phyloP scores from a whole-genome alignment of 2,329 filamentous ascomycete species.

The Pseudogymnoascus sp. region DNA sequence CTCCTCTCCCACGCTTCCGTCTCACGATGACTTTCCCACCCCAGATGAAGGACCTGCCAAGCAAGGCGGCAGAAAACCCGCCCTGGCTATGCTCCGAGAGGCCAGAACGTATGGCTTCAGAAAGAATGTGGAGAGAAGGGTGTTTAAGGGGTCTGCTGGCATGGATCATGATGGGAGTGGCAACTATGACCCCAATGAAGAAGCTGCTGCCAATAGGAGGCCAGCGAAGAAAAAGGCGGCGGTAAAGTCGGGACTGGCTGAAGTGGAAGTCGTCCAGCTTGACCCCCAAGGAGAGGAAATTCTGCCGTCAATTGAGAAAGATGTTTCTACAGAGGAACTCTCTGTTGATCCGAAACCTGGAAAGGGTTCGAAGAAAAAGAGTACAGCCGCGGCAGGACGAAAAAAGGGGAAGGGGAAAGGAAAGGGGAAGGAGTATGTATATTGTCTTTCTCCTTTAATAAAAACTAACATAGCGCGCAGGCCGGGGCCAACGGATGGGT shows the following conservation, averaged over 20 bases:
- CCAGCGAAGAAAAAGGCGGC: neutral
- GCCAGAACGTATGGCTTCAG: neutral
- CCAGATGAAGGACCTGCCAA: neutral
- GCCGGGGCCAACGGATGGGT: neutral
- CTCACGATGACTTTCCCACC: neutral
- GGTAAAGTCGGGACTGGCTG: neutral
- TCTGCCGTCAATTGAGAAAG: neutral
- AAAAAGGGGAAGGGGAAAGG: neutral
- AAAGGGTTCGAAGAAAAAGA: neutral
- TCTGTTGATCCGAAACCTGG: neutral
- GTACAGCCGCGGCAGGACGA: neutral
- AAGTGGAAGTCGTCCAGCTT: neutral
- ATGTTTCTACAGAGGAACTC: neutral
- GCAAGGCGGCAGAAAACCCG: neutral
- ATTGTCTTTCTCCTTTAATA: neutral
- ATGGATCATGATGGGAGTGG: constrained; percentile 7
- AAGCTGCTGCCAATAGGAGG: neutral
- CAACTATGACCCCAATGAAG: constrained; percentile 2
- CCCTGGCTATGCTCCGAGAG: neutral
- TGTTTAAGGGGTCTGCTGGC: neutral
- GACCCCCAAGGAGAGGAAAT: neutral
- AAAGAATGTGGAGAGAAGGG: neutral
- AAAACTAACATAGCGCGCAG: neutral
- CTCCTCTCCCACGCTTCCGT: neutral
- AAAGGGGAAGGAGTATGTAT: neutral